These are phyloP conservation scores for Colletotrichum abscissum DNA, from an alignment of 2,329 filamentous ascomycete genomes.

Conservation along the genomic window DNA sequence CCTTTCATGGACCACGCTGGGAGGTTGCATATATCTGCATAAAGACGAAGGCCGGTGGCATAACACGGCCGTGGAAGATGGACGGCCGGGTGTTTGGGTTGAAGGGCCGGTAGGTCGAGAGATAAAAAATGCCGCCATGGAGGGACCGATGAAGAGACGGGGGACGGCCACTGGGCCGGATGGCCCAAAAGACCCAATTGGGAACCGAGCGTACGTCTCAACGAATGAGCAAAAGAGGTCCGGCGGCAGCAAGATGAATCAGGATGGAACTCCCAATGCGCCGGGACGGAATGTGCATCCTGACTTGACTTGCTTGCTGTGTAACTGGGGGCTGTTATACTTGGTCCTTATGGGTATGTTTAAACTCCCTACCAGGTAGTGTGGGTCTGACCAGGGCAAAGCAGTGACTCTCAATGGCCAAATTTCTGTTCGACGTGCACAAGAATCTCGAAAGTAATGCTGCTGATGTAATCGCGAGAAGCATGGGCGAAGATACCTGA, in stretches of 20 bases:
- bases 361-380: no score
- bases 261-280: slow-evolving; percentile 20
- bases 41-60: neutral
- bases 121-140: neutral
- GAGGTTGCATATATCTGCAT: neutral
- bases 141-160: neutral
- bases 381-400: no score
- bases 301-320: neutral
- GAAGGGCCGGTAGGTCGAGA: neutral
- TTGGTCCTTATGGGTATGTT: no score
- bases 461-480: no score
- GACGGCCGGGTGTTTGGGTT: slow-evolving; percentile 2
- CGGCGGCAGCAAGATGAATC: slow-evolving; percentile 8
- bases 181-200: slow-evolving; percentile 17
- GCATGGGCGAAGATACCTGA: no score
- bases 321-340: neutral
- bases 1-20: neutral
- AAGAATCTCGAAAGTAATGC: no score
- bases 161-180: slow-evolving; percentile 17
- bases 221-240: slow-evolving; percentile 11
- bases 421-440: no score
- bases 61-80: slow-evolving; percentile 1
- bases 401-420: no score
- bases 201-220: slow-evolving; percentile 25
- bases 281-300: slow-evolving; percentile 14